Evolutionary conservation across 2,329 filamentous ascomycete genomes (phyloP).

Genomic region (Mollisiaceae sp.): DNA sequence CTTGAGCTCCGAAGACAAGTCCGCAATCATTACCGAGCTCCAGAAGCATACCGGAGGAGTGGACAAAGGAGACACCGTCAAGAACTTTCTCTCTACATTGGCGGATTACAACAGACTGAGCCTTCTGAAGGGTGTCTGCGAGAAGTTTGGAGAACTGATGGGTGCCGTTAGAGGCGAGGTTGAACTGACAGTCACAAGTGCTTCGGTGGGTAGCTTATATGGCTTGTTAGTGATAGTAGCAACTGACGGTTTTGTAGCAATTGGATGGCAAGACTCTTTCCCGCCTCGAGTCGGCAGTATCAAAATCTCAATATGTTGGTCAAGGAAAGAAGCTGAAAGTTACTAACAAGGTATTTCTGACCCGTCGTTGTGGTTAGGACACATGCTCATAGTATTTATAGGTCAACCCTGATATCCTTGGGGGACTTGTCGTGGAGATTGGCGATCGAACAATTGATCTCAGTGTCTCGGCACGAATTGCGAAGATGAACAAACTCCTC

Average conservation of each 20-base stretch:
- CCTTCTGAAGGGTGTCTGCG: conserved; percentile 78
- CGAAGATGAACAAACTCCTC: conserved; percentile 99
- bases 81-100: conserved; percentile 90
- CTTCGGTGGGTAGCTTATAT: conserved; percentile 66
- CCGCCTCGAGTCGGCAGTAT: conserved; percentile 84
- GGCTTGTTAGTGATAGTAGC: not conserved
- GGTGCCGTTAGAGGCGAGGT: conserved; percentile 90
- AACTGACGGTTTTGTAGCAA: conserved; percentile 55
- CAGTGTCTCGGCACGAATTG: conserved; percentile 90
- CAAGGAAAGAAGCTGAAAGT: conserved; percentile 98
- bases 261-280: conserved; percentile 86
- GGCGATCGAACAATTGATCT: conserved; percentile 98
- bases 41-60: conserved; percentile 76
- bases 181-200: conserved; percentile 89
- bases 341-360: conserved; percentile 73
- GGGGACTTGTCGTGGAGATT: conserved; percentile 93
- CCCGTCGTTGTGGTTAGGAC: not conserved
- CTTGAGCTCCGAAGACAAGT: conserved; percentile 80
- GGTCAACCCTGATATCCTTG: conserved; percentile 94
- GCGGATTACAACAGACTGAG: conserved; percentile 96
- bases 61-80: conserved; percentile 79
- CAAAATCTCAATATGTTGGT: conserved; percentile 87
- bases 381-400: conserved; percentile 42
- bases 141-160: conserved; percentile 89
- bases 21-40: conserved; percentile 83